These are phyloP conservation scores for Leccinellum albellum DNA, from an alignment of 768 basidiomycete species.

Conservation along the genomic window DNA sequence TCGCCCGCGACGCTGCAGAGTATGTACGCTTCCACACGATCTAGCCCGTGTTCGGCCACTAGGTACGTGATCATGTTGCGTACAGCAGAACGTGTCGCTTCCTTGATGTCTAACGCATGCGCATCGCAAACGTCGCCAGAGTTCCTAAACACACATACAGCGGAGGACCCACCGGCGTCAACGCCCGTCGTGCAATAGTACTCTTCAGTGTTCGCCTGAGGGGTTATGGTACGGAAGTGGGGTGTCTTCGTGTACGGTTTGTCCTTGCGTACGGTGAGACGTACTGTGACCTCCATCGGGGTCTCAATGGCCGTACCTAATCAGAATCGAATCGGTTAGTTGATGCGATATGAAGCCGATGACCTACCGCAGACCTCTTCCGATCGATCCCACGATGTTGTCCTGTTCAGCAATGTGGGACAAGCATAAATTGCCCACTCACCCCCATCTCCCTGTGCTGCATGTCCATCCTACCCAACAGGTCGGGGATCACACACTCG, in stretches of 20 bases:
- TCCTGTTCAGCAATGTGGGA: not conserved
- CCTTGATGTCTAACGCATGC: slow-evolving; percentile 39
- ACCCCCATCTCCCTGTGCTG: slow-evolving; percentile 67
- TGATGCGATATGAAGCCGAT: too few relatives aligned
- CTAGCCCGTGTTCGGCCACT: slow-evolving; percentile 39
- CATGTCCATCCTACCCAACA: slow-evolving; percentile 53
- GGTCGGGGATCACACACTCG: not conserved
- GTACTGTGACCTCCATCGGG: slow-evolving; percentile 51
- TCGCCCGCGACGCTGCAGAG: slow-evolving; percentile 60
- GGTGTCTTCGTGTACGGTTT: slow-evolving; percentile 56
- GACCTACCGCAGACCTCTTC: slow-evolving; percentile 57
- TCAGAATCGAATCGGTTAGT: too few relatives aligned
- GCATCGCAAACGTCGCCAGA: not conserved
- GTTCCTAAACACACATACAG: not conserved
- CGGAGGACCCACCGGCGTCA: slow-evolving; percentile 35
- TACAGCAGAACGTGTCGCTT: slow-evolving; percentile 53
- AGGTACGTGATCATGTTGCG: slow-evolving; percentile 57
- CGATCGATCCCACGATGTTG: not conserved
- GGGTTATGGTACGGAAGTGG: slow-evolving; percentile 42
- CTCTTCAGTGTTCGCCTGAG: slow-evolving; percentile 25
- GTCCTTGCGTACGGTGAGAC: slow-evolving; percentile 55
- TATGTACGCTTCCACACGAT: slow-evolving; percentile 53
- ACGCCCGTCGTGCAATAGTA: slow-evolving; percentile 60
- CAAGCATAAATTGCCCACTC: slow-evolving; percentile 10
- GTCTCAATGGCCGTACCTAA: slow-evolving; percentile 63